phyloP scores from a whole-genome alignment of 1,284 basidiomycete species.

The Anthracocystis panici-leucophaei region DNA sequence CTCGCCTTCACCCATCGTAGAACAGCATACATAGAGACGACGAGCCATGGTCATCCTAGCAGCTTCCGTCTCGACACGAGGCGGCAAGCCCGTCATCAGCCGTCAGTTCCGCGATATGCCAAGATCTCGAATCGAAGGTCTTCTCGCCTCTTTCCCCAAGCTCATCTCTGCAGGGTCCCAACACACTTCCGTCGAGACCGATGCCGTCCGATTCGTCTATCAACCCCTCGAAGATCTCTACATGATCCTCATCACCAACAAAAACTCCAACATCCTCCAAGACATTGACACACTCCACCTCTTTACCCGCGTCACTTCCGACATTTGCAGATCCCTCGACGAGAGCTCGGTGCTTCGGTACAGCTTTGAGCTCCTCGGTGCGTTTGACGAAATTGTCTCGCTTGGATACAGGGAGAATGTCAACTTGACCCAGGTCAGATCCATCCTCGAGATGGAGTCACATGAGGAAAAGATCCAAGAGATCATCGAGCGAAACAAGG shows the following conservation, averaged over 20 bases:
- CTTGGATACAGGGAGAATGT: slow-evolving; percentile 95
- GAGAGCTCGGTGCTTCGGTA: slow-evolving; percentile 91
- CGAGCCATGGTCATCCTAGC: slow-evolving; percentile 82
- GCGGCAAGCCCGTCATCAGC: slow-evolving; percentile 92
- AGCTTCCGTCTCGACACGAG: slow-evolving; percentile 92
- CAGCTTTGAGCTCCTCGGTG: slow-evolving; percentile 93
- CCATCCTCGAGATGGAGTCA: slow-evolving; percentile 95
- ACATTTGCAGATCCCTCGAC: slow-evolving; percentile 80
- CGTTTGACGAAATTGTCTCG: slow-evolving; percentile 96
- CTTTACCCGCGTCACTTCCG: slow-evolving; percentile 91
- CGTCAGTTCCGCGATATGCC: slow-evolving; percentile 96
- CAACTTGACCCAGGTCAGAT: slow-evolving; percentile 89
- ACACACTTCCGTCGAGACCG: slow-evolving; percentile 82
- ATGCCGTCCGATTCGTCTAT: slow-evolving; percentile 85
- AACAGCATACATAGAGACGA: not conserved
- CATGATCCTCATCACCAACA: slow-evolving; percentile 97
- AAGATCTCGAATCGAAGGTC: slow-evolving; percentile 89
- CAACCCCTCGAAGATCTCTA: slow-evolving; percentile 98
- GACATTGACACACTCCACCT: slow-evolving; percentile 97
- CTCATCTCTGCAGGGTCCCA: slow-evolving; percentile 96
- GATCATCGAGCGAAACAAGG: slow-evolving; percentile 98
- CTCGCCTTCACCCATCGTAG: not conserved
- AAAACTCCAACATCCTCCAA: slow-evolving; percentile 96
- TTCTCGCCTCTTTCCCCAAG: slow-evolving; percentile 96
- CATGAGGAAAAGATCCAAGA: slow-evolving; percentile 99